Base-by-base conservation (phyloP, 2,329 filamentous ascomycete genomes). In the Stemphylium vesicarium region DNA sequence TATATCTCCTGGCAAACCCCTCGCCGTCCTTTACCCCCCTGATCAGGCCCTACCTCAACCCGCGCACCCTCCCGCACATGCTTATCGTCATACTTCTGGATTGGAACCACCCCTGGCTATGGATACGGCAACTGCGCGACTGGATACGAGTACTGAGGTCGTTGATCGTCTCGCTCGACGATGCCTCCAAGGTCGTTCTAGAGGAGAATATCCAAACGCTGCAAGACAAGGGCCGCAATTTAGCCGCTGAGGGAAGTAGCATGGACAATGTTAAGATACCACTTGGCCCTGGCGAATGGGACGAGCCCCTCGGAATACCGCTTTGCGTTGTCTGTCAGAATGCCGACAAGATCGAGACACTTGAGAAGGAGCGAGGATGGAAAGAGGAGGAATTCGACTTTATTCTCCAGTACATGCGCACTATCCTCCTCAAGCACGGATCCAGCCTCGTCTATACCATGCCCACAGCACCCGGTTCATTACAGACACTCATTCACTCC, bases 301-400 rank as follows among this genome's bases (percentile, higher is more conserved):
- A 96, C 60, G 92, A 96, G 69, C 91, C 88, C 4, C 78, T 97
- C 8, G 93, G 93, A 0, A 78, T 99, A 50, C 92, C 92, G 0
- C 80, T 99, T 33, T 96, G 91, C 70, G 90, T 99, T 8, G 92
- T 98, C n/a, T 96, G 94, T 73, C 93, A 98, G 75, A 95, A 96
- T 73, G 92, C 92, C 12, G 91, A 96, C 76, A 92, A 91, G 74
- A 96, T 98, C 75, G 93, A 98, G 70, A 85, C 86, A 35, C 77
- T 99, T 53, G 95, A 98, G 77, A 92, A 91, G 74, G 93, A 92
- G 45, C 88, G 93, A 55, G 87, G 89, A 12, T 99, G 94, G 92
- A 94, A 92, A 76, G 95, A 99, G 76, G 92, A 96, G 63, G 90
- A 96, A 66, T 99, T 99, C 69, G 95, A 99, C 74, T 93, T 95